Evolutionary conservation across 306 rosid species (phyloP), one percentile per base, ranked within the genome.

Genomic region (Fragaria ananassa): DNA sequence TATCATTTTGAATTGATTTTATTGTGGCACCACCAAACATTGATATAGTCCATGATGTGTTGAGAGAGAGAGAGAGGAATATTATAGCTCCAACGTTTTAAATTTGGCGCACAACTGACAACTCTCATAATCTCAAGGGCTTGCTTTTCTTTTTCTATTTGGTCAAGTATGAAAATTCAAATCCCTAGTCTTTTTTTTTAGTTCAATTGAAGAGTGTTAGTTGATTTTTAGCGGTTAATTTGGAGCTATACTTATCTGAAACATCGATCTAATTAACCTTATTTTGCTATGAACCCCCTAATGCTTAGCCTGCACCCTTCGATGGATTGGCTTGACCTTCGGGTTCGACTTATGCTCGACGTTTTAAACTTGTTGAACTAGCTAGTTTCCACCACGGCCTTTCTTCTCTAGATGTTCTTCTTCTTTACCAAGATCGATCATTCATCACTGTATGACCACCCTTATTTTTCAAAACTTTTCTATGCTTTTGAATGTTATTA

Each of bases 401-500:
- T 56, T 8, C 14, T 56, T 44, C 49, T 75, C 76, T 68, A 47
- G 79, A 75, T 47, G 74, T 58, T 27, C 29, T 6, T 2, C 7
- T 0, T 50, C 35, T 49, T n/a, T 49, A 15, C 54, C 6, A 17
- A 5, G 17, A 12, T 15, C 0, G 6, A 41, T 8, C 44, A 37
- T 37, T 37, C 31, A 29, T 29, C 31, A 29, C 3, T 29, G 31
- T 29, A 29, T 46, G 17, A 46, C 5, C 61, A 25, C 1, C 25
- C 27, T 17, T 8, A 10, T 8, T 15, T 13, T 39, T 1, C 23
- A 12, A 14, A 21, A 21, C 5, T 6, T 58, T 44, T 74, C 2
- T 15, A 5, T 18, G 46, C 68, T 57, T 77, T 70, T 70, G 76
- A 70, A 70, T 69, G 61, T 49, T 46, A 60, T 49, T 46, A 60